phyloP scores from a whole-genome alignment of 108 stramenopile species.

The Cyclostephanos tholiformis region DNA sequence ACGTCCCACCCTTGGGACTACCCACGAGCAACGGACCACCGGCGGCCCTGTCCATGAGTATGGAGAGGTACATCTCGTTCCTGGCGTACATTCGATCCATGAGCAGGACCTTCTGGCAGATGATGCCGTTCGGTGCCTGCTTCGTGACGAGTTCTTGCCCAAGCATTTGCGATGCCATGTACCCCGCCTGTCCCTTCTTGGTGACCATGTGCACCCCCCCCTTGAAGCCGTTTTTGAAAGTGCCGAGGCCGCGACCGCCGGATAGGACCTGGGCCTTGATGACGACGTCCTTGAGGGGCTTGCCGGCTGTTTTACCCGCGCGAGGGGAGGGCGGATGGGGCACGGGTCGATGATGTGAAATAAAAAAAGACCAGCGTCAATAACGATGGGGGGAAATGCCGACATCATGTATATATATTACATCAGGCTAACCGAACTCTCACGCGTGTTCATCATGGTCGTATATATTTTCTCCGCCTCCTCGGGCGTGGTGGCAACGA shows the following conservation, averaged over 20 bases:
- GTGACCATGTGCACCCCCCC: constrained; percentile 88
- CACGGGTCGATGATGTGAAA: background rate
- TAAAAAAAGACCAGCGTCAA: background rate
- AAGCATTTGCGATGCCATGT: constrained; percentile 81
- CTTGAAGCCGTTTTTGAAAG: constrained; percentile 84
- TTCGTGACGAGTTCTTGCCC: constrained; percentile 85
- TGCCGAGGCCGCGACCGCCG: constrained; percentile 84
- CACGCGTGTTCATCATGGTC: constrained; percentile 62
- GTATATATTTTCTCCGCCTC: constrained; percentile 74
- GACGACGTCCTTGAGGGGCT: constrained; percentile 50
- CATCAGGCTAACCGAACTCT: constrained; percentile 18
- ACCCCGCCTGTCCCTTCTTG: constrained; percentile 54
- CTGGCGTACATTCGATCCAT: constrained; percentile 84
- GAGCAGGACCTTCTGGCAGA: constrained; percentile 66
- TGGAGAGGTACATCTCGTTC: constrained; percentile 81
- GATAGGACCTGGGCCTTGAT: constrained; percentile 90
- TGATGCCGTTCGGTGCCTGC: constrained; percentile 61
- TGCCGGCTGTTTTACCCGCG: constrained; percentile 17
- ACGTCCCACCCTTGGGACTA: constrained; percentile 72
- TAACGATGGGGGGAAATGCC: too few relatives aligned
- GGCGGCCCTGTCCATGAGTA: constrained; percentile 78
- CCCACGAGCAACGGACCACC: constrained; percentile 82
- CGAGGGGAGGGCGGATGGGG: background rate
- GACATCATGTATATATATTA: too few relatives aligned
- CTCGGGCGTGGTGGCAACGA: constrained; percentile 70